Conservation (phyloP, 352 stramenopile genomes). For the Poterioochromonas sp. region DNA sequence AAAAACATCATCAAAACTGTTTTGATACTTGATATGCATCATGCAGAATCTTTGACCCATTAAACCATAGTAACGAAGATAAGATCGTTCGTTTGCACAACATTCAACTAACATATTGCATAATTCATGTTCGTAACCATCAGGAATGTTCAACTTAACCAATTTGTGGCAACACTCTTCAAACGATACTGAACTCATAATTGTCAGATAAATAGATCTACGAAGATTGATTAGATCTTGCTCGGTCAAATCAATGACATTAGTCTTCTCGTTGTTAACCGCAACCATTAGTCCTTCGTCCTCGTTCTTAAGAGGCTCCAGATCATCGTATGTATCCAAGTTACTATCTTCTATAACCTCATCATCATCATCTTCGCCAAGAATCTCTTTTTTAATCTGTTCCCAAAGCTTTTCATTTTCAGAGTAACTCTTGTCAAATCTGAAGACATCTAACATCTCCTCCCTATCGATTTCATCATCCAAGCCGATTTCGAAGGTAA, state of each 20-base stretch:
- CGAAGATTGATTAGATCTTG: slow-evolving; percentile 93
- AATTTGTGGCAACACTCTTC: slow-evolving; percentile 99
- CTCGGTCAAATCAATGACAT: slow-evolving; percentile 89
- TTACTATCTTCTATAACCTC: slow-evolving; percentile 57
- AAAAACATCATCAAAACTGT: slow-evolving; percentile 87
- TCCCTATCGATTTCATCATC: slow-evolving; percentile 91
- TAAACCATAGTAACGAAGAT: slow-evolving; percentile 80
- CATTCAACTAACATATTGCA: slow-evolving; percentile 99
- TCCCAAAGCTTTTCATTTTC: slow-evolving; percentile 92
- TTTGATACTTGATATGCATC: slow-evolving; percentile 85
- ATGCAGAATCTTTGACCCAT: slow-evolving; percentile 91
- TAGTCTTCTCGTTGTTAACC: slow-evolving; percentile 22
- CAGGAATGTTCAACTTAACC: slow-evolving; percentile 91
- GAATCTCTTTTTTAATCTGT: slow-evolving; percentile 88
- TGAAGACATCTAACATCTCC: slow-evolving; percentile 89
- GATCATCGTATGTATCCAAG: slow-evolving; percentile 52
- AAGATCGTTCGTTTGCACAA: slow-evolving; percentile 94
- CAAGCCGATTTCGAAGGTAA: slow-evolving; percentile 91
- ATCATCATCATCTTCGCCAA: slow-evolving; percentile 76
- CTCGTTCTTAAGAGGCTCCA: slow-evolving; percentile 49
- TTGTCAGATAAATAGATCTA: slow-evolving; percentile 97
- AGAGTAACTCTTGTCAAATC: slow-evolving; percentile 77
- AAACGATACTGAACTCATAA: slow-evolving; percentile 97
- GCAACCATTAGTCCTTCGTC: neutral
- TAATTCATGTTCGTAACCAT: slow-evolving; percentile 89